Conservation (phyloP, 768 basidiomycete genomes). For the Ramaria sp. region DNA sequence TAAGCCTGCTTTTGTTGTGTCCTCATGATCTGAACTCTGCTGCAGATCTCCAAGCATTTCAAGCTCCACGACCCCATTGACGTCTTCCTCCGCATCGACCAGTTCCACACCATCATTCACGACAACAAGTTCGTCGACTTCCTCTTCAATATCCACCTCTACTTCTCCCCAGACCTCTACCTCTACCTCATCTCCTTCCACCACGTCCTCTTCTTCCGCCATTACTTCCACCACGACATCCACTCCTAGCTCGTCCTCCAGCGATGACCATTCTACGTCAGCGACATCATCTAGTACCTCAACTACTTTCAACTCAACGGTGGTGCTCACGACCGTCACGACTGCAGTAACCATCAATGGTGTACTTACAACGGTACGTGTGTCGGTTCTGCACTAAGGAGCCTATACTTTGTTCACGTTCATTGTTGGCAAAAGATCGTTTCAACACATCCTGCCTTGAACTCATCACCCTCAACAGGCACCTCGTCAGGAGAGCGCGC, state of each 20-base stretch:
- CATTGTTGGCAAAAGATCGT: not conserved
- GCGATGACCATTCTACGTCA: not conserved
- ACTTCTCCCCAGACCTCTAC: not conserved
- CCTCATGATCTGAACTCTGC: no score
- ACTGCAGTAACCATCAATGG: conserved; percentile 5
- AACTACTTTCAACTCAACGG: not conserved
- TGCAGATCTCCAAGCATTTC: no score
- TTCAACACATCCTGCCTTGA: not conserved
- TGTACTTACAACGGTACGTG: not conserved
- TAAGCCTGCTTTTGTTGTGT: no score
- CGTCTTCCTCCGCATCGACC: no score
- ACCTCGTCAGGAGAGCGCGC: not conserved
- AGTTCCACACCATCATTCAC: conserved; percentile 1
- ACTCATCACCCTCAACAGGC: not conserved
- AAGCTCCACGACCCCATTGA: no score
- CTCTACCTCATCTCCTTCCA: not conserved
- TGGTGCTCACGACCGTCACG: not conserved
- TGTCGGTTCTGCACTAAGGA: not conserved
- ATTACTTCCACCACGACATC: not conserved
- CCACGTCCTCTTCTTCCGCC: not conserved
- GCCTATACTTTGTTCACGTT: not conserved
- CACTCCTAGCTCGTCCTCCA: conserved; percentile 1
- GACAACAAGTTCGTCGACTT: not conserved
- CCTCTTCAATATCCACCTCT: no score
- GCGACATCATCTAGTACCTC: not conserved